phyloP scores from a whole-genome alignment of 106 monocot genomes.

The Vanilla planifolia region DNA sequence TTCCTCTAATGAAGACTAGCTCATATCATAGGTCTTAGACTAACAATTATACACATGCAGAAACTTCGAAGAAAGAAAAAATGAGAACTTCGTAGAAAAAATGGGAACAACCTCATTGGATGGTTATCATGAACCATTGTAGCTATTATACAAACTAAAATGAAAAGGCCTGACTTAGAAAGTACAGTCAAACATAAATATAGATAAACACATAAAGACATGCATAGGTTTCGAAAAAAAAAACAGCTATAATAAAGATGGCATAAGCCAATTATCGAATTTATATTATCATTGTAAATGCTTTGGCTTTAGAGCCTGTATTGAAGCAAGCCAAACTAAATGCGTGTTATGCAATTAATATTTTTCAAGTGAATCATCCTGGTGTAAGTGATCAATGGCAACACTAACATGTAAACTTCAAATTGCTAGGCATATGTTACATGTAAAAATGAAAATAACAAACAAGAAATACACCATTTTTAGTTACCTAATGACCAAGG shows the following conservation, averaged over 20 bases:
- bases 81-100: not conserved
- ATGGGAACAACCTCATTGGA: not conserved
- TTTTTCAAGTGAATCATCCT: not conserved
- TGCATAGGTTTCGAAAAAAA: not conserved
- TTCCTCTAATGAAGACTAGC: too few species aligned
- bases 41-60: too few species aligned
- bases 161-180: not conserved
- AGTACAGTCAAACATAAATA: not conserved
- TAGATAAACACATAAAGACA: not conserved
- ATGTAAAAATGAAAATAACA: not conserved
- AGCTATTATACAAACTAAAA: too few species aligned
- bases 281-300: not conserved
- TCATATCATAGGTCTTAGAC: too few species aligned
- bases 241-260: not conserved
- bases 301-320: not conserved
- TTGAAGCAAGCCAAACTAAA: not conserved
- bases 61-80: too few species aligned
- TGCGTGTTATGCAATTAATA: not conserved
- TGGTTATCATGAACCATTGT: not conserved
- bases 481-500: constrained; percentile 41
- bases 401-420: not conserved
- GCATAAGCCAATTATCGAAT: not conserved
- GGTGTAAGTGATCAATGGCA: too few species aligned
- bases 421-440: not conserved
- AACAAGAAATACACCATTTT: not conserved